phyloP scores from a whole-genome alignment of 202 grass and related monocot genomes.

The Zizania palustris region DNA sequence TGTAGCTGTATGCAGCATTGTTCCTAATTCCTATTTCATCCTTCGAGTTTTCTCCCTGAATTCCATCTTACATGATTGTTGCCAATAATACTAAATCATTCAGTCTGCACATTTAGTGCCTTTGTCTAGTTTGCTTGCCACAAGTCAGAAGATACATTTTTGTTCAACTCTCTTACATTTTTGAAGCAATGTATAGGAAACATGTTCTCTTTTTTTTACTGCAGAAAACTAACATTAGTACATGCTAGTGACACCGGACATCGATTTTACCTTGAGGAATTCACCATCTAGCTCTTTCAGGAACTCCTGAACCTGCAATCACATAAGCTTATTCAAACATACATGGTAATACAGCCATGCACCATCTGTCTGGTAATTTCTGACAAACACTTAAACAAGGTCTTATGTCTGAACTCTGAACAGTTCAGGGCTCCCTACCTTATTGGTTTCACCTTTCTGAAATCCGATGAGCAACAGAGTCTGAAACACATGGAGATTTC shows the following conservation, averaged over 20 bases:
- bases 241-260: not conserved
- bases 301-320: too few relatives aligned
- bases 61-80: too few relatives aligned
- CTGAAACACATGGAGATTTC: conserved; percentile 25
- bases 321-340: too few relatives aligned
- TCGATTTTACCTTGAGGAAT: conserved; percentile 63
- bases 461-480: conserved; percentile 80
- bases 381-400: not conserved
- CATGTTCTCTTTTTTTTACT: not conserved
- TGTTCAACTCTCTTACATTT: not conserved
- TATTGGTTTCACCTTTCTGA: conserved; percentile 68
- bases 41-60: not conserved
- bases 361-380: not conserved
- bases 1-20: too few relatives aligned
- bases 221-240: not conserved
- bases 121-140: not conserved
- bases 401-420: not conserved
- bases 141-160: too few relatives aligned
- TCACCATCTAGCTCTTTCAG: too few relatives aligned
- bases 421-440: conserved; percentile 36
- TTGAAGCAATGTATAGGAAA: conserved; percentile 10
- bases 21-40: too few relatives aligned
- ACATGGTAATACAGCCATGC: conserved; percentile 47
- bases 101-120: not conserved
- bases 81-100: not conserved